phyloP scores from a whole-genome alignment of 768 basidiomycete species.

The Macrocybe gigantea region DNA sequence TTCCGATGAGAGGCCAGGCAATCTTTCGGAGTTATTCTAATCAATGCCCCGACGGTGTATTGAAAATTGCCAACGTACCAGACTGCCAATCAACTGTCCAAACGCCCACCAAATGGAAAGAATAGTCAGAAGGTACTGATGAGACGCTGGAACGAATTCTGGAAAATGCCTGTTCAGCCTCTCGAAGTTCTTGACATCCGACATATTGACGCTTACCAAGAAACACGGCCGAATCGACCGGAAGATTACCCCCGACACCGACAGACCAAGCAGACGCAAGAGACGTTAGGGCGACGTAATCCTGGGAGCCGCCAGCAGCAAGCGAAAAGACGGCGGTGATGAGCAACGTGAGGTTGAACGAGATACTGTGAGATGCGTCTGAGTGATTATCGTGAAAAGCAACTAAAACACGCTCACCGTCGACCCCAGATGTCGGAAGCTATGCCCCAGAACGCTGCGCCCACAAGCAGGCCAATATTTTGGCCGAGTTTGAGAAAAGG shows the following conservation, averaged over 20 bases:
- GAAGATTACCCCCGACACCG: constrained; percentile 62
- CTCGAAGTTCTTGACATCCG: not conserved
- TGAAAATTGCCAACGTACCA: constrained; percentile 17
- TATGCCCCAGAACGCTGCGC: constrained; percentile 65
- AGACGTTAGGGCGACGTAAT: constrained; percentile 43
- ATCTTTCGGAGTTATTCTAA: constrained; percentile 28
- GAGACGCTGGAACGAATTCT: constrained; percentile 68
- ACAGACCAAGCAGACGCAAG: constrained; percentile 55
- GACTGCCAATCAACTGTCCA: constrained; percentile 57
- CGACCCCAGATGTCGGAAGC: constrained; percentile 70
- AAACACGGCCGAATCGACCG: constrained; percentile 74
- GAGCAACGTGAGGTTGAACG: constrained; percentile 66
- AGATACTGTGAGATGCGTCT: constrained; percentile 32
- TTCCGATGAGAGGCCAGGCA: constrained; percentile 70
- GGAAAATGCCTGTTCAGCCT: not conserved
- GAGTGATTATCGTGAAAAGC: not conserved
- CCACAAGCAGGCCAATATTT: constrained; percentile 66
- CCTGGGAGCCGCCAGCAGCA: constrained; percentile 54
- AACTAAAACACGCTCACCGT: constrained; percentile 28
- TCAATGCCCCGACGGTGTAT: not conserved
- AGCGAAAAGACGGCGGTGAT: constrained; percentile 63
- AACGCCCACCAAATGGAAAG: constrained; percentile 80
- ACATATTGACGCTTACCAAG: constrained; percentile 39
- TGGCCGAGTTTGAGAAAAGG: constrained; percentile 66
- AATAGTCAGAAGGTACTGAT: constrained; percentile 72